Evolutionary conservation across 257 asterid species (phyloP), one percentile per base, ranked within the genome.

Genomic region (Thymus quinquecostatus): DNA sequence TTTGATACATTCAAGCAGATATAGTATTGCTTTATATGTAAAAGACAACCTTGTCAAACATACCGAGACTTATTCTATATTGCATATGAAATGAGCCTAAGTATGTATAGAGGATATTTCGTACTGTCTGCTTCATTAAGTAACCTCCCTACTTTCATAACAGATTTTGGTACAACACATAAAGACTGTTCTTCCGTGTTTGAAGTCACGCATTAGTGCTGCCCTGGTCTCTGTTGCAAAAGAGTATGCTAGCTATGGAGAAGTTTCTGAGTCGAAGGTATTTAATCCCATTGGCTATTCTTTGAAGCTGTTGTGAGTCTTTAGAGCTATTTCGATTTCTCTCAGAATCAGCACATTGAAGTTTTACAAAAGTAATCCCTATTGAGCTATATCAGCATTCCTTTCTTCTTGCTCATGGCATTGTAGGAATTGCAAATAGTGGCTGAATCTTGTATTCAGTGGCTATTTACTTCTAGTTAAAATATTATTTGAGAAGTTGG

Each of bases 221-320:
- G 81, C 80, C 38, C 81, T 95, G 70, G 91, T 85, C 69, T 78
- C 94, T 74, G 98, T 80, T 78, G 97, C 97, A 30, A 95, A 95
- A 82, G 99, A 95, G 87, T 91, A 89, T 70, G 91, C 99, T 71
- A 87, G 97, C 84, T 95, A 81, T 80, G 99, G 99, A 74, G 98
- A 89, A 77, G 85, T 89, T 74, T 84, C 92, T 1, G 99, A 92
- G 80, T 89, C 99, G 13, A 89, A 89, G 98, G 99, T 92, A 43
- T 47, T 55, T 74, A 43, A 62, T 70, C 71, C 63, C 53, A n/a
- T 55, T 62, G 65, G 33, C 57, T 10, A 34, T 49, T 63, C 65
- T 30, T 69, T 50, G 33, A 40, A 48, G 56, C 10, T 45, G 6
- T 77, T 34, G 5, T 66, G 48, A n/a, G 60, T 53, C 27, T 55